Base-by-base conservation (phyloP, 345 rosid species). In the Eutrema yunnanense region DNA sequence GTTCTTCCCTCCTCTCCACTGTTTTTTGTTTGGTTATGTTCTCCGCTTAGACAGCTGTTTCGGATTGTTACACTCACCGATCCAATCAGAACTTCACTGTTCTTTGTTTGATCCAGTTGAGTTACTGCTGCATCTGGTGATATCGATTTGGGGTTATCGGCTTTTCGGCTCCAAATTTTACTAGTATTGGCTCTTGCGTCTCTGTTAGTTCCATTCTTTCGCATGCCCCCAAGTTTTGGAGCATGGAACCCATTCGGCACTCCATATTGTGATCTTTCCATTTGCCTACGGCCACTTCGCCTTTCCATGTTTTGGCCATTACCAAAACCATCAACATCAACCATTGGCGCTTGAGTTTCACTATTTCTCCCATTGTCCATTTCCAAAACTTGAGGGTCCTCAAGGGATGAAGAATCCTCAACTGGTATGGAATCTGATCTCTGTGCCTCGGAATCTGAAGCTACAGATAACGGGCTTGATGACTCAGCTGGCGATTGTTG, bases 121-220 rank as follows among this genome's bases (percentile, higher is more conserved):
- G 41, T 73, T 62, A 78, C 66, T 72, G 81, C 78, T 69, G 83
- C 86, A 63, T 80, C 83, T 47, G 77, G 78, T 19, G 75, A 67
- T 80, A 75, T 67, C 47, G 69, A 56, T 74, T 69, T 75, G 54
- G 80, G 84, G 44, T 74, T 82, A 78, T 84, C 85, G 4, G 79
- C 67, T 82, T 88, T 92, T 38, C 84, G 81, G 81, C 91, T 90
- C 98, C 98, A 92, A 26, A 87, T 86, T 78, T 86, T 87, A 54
- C 73, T 81, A 60, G 83, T 82, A 73, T 68, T 80, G 59, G 66
- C 84, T 14, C 74, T 71, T 43, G 82, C 38, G 62, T 86, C 87
- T 81, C 82, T 82, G 62, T 62, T 79, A 51, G 54, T 75, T 76
- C 84, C 96, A 77, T 85, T 91, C 81, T 80, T 88, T 62, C 75